Conservation (phyloP, 306 rosid species). For the Pyrus betulifolia region DNA sequence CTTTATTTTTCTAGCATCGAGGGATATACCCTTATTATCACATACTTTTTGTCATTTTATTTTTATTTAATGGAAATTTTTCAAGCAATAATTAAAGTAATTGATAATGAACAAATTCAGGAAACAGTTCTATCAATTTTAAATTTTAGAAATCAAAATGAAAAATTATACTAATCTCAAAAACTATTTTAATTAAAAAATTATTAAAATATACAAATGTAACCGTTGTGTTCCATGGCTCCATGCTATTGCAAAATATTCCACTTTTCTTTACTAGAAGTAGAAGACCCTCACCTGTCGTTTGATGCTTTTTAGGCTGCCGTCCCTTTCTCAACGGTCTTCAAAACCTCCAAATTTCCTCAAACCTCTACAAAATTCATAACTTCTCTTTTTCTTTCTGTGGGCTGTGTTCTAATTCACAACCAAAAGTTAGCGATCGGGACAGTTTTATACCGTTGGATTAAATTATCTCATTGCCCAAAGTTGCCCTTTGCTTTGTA, state of each 20-base stretch:
- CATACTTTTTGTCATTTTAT: no score
- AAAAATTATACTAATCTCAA: accelerated
- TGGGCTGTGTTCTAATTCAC: not conserved
- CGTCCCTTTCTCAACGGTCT: constrained; percentile 6
- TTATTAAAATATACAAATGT: not conserved
- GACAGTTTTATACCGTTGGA: not conserved
- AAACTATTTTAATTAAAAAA: no score
- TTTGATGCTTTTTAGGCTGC: constrained; percentile 4
- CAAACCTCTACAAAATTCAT: not conserved
- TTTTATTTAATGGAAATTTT: no score
- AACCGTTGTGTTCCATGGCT: not conserved
- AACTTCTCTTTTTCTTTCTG: not conserved
- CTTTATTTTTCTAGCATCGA: not conserved
- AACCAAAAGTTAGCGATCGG: not conserved
- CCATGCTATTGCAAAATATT: not conserved
- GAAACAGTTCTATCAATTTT: accelerated
- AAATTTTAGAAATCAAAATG: accelerated
- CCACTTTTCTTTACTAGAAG: not conserved
- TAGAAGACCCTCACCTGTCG: no score
- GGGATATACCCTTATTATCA: no score
- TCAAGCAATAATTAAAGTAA: no score
- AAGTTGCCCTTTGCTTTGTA: not conserved
- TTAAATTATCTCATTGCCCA: not conserved
- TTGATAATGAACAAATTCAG: accelerated
- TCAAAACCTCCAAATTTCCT: not conserved